These are phyloP conservation scores for Lachancea kluyveri DNA, from an alignment of 805 yeast genomes.

Conservation along the genomic window DNA sequence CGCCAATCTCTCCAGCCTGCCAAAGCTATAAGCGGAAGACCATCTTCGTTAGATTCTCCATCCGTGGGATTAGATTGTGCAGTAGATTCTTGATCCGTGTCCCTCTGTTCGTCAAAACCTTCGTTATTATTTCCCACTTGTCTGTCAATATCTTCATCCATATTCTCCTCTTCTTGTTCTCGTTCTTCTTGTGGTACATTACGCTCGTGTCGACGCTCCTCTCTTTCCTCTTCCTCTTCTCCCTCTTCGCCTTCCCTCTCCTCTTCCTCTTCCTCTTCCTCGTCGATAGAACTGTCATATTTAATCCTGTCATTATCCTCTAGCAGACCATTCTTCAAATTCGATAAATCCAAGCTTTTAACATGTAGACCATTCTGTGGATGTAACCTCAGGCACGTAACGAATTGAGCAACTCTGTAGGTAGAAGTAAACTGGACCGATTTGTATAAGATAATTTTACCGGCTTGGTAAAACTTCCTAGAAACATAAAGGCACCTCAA, in stretches of 20 bases:
- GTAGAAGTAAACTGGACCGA: constrained; percentile 57
- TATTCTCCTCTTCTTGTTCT: constrained; percentile 1
- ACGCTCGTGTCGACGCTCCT: background rate
- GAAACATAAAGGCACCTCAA: constrained; percentile 45
- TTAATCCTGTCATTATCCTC: constrained; percentile 11
- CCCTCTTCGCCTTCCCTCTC: constrained; percentile 5
- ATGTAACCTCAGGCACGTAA: constrained; percentile 55
- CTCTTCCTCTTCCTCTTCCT: background rate
- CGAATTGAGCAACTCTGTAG: constrained; percentile 75
- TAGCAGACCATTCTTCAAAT: constrained; percentile 35
- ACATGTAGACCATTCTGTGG: constrained; percentile 53
- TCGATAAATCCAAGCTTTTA: constrained; percentile 52
- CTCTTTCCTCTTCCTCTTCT: constrained; percentile 9
- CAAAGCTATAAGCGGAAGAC: constrained; percentile 31
- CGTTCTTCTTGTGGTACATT: background rate
- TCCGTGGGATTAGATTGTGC: too few species aligned
- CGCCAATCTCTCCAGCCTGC: constrained; percentile 97
- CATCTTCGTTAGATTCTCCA: constrained; percentile 5
- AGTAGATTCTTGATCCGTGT: too few species aligned
- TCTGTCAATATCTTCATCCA: constrained; percentile 2
- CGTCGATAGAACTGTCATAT: constrained; percentile 2
- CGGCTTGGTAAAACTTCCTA: constrained; percentile 42
- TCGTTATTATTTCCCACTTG: constrained; percentile 4
- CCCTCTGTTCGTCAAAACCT: constrained; percentile 1
- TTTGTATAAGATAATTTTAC: constrained; percentile 50